Conservation (phyloP, 2,329 filamentous ascomycete species). For the Fusarium pininemorale region DNA sequence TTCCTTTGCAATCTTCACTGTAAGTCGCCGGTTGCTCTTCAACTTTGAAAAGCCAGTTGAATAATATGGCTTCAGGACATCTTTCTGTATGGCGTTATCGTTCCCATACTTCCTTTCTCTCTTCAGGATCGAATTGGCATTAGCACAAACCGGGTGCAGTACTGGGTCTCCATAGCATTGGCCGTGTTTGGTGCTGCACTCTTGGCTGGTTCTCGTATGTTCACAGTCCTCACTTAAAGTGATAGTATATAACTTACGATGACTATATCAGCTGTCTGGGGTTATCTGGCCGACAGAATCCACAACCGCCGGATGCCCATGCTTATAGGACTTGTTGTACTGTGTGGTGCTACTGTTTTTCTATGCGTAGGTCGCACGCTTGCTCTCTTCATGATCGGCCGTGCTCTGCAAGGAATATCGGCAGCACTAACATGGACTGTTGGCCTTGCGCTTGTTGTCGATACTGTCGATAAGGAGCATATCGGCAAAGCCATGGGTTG, state of each 20-base stretch:
- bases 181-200: slow-evolving; percentile 47
- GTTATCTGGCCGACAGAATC: slow-evolving; percentile 48
- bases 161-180: slow-evolving; percentile 50
- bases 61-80: slow-evolving; percentile 44
- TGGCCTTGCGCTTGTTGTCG: slow-evolving; percentile 49
- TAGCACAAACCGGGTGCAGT: slow-evolving; percentile 42
- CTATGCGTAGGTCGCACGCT: slow-evolving; percentile 46
- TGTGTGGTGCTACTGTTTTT: slow-evolving; percentile 45
- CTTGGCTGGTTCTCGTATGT: slow-evolving; percentile 45
- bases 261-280: slow-evolving; percentile 45
- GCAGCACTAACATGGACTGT: slow-evolving; percentile 50
- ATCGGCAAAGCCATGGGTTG: slow-evolving; percentile 48
- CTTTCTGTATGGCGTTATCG: slow-evolving; percentile 49
- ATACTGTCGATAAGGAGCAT: slow-evolving; percentile 45
- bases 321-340: slow-evolving; percentile 45
- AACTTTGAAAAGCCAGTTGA: no score
- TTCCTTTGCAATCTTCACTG: slow-evolving; percentile 49
- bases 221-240: neutral
- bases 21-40: slow-evolving; percentile 18
- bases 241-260: neutral
- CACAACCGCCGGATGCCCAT: slow-evolving; percentile 47
- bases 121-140: slow-evolving; percentile 43
- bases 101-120: slow-evolving; percentile 47
- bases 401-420: slow-evolving; percentile 47
- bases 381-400: slow-evolving; percentile 46